Conservation (phyloP, 257 asterid genomes). For the Solanum rostratum region DNA sequence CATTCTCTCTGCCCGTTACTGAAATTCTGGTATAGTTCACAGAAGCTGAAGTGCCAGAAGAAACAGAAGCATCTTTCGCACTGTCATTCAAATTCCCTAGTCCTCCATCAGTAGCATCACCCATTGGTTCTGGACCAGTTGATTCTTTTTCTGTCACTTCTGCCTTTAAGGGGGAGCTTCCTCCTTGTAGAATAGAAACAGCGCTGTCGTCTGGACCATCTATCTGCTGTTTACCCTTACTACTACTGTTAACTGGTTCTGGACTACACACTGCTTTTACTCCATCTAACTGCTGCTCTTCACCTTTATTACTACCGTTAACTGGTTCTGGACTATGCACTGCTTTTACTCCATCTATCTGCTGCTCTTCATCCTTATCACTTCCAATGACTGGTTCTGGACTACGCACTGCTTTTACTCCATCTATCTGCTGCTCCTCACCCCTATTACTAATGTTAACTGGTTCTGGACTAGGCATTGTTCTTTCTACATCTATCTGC, state of each 20-base stretch:
- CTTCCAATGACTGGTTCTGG: neutral
- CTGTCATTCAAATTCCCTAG: neutral
- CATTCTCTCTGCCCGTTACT: slow-evolving; percentile 11
- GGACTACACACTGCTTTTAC: neutral
- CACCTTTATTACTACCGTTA: neutral
- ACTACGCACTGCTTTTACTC: neutral
- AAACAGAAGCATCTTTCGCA: neutral
- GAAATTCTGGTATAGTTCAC: neutral
- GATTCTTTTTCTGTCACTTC: neutral
- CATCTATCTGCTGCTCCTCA: neutral
- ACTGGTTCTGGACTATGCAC: neutral
- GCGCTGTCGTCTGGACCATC: neutral
- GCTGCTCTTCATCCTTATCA: neutral
- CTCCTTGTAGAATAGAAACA: neutral
- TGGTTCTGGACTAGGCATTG: neutral
- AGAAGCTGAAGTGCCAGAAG: neutral
- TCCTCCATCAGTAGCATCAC: neutral
- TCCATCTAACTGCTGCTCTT: neutral
- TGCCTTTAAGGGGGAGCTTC: neutral
- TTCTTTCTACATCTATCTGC: neutral
- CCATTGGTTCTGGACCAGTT: neutral
- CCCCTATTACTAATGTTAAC: neutral
- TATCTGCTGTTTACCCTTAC: neutral
- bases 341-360: neutral
- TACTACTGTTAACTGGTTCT: neutral